Percentiles rank a stretch among this genome's conserved stretches.
Evolutionary conservation across 2,329 filamentous ascomycete species (phyloP).

Genomic region (Lachnellula suecica): DNA sequence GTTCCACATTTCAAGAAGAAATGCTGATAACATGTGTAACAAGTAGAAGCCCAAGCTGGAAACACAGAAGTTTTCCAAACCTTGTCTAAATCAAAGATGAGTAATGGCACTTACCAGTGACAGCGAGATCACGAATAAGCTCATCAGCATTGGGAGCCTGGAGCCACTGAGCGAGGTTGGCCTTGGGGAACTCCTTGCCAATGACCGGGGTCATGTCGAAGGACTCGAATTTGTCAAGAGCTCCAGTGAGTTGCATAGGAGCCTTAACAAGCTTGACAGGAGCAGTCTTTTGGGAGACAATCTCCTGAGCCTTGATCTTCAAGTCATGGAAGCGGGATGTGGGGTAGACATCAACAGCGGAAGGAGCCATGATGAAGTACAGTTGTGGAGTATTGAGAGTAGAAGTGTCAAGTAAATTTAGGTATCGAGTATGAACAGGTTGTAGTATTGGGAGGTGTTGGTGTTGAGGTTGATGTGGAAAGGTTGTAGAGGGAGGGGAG

Average conservation of each 20-base stretch:
- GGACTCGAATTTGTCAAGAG: slow-evolving; percentile 43
- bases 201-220: slow-evolving; percentile 63
- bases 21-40: neutral
- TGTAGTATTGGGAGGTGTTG: neutral
- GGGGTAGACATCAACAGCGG: slow-evolving; percentile 17
- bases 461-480: neutral
- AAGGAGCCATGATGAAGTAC: slow-evolving; percentile 16
- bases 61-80: neutral
- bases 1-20: slow-evolving; percentile 31
- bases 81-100: slow-evolving; percentile 26
- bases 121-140: slow-evolving; percentile 59
- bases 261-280: slow-evolving; percentile 10
- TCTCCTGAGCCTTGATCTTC: slow-evolving; percentile 15
- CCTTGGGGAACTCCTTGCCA: slow-evolving; percentile 58
- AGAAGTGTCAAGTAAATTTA: neutral
- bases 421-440: neutral
- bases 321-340: slow-evolving; percentile 12
- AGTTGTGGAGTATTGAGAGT: neutral
- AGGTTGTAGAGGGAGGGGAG: neutral
- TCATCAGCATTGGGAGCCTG: slow-evolving; percentile 61
- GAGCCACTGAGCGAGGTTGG: slow-evolving; percentile 60
- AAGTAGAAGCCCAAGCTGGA: slow-evolving; percentile 38
- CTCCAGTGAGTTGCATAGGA: slow-evolving; percentile 10
- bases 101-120: slow-evolving; percentile 48
- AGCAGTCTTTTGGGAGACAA: slow-evolving; percentile 9